Conservation (phyloP, 306 rosid genomes). For the Pyrus pyrifolia region DNA sequence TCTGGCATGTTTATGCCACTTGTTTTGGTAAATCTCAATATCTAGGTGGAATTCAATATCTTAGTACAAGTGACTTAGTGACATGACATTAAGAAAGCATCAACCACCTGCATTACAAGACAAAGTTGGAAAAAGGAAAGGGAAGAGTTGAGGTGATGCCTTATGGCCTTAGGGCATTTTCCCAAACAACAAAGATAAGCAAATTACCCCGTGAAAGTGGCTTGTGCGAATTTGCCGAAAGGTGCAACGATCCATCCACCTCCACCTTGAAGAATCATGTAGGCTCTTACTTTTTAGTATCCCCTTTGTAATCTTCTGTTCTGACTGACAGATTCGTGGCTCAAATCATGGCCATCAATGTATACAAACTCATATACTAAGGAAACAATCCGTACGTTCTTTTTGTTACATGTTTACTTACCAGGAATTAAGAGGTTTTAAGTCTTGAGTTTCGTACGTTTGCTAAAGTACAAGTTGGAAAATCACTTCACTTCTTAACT, state of each 20-base stretch:
- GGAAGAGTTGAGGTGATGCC: slow-evolving; percentile 7
- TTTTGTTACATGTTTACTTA: no score
- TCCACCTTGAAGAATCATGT: slow-evolving; percentile 56
- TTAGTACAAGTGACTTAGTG: neutral
- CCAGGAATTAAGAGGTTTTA: no score
- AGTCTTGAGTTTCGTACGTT: neutral
- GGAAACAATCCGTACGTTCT: no score
- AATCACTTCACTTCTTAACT: no score
- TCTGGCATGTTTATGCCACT: neutral
- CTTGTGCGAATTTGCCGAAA: slow-evolving; percentile 50
- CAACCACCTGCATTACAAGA: slow-evolving; percentile 22
- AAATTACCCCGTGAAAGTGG: slow-evolving; percentile 59
- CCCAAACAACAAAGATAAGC: slow-evolving; percentile 45
- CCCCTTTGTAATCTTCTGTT: neutral
- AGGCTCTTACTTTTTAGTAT: slow-evolving; percentile 16
- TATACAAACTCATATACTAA: neutral
- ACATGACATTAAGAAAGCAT: neutral
- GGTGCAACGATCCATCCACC: slow-evolving; percentile 18
- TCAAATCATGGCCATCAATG: slow-evolving; percentile 16
- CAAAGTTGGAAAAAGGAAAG: slow-evolving; percentile 27
- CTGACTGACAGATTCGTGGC: neutral
- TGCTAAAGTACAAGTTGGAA: neutral
- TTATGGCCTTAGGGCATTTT: slow-evolving; percentile 31
- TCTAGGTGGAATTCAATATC: neutral
- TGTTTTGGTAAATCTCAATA: neutral